Evolutionary conservation across 2,329 filamentous ascomycete genomes (phyloP).

Genomic region (Fusarium chlamydosporum): DNA sequence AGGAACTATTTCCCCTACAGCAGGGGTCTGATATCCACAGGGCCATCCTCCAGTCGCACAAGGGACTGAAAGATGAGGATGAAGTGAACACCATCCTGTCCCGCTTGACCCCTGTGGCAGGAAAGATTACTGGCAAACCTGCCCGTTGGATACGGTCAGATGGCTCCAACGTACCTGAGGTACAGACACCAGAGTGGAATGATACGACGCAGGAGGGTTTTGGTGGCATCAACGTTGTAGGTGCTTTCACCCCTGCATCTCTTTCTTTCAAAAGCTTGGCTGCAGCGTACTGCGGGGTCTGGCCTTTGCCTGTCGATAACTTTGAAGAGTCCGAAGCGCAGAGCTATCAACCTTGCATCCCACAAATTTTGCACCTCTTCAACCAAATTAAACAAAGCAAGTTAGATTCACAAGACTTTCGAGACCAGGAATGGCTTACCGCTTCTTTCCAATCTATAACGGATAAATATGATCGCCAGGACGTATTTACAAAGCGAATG

Average conservation of each 20-base stretch:
- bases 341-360: conserved; percentile 61
- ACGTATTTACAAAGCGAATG: conserved; percentile 51
- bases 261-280: conserved; percentile 61
- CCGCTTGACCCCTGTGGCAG: conserved; percentile 27
- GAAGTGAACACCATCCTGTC: conserved; percentile 48
- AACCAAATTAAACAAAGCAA: conserved; percentile 47
- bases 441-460: conserved; percentile 56
- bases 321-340: conserved; percentile 59
- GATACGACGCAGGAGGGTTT: conserved; percentile 36
- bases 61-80: conserved; percentile 32
- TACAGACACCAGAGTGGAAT: conserved; percentile 49
- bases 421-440: conserved; percentile 51
- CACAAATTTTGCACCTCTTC: conserved; percentile 55
- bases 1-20: too few relatives aligned
- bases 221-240: conserved; percentile 59
- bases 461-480: conserved; percentile 53
- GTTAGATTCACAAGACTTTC: conserved; percentile 39
- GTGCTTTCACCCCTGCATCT: conserved; percentile 58
- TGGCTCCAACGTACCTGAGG: conserved; percentile 46
- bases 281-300: conserved; percentile 60
- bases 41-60: conserved; percentile 31
- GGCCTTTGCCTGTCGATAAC: conserved; percentile 56
- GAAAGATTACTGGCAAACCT: conserved; percentile 34
- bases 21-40: too few relatives aligned
- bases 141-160: conserved; percentile 34